Evolutionary conservation across 768 basidiomycete genomes (phyloP), one percentile per base, ranked within the genome.

Genomic region (Galerina sulciceps): DNA sequence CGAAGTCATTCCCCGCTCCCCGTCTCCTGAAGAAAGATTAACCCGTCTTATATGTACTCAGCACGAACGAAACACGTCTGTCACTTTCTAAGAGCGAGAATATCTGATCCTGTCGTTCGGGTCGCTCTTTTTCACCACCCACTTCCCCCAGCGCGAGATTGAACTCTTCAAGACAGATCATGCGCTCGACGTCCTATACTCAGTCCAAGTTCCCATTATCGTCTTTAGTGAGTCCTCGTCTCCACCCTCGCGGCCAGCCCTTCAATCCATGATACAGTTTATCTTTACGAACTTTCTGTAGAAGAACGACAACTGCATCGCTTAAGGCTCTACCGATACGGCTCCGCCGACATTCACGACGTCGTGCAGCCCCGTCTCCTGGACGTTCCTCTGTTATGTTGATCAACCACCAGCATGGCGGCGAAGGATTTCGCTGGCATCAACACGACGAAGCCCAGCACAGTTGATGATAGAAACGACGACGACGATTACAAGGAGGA

Each of bases 81-180:
- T 94, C 72, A 94, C 92, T 94, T 93, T 82, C 79, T 93, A 78
- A 94, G 93, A 87, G 92, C 83, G 79, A 65, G 80, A 71, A 64
- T 67, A 69, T 70, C 62, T 58, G 11, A 13, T 40, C 36, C 36
- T 57, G 45, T 51, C 53, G 48, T 53, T 31, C 52, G 51, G 61
- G 54, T 62, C 51, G 53, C 53, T 45, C 66, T 59, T 64, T 0
- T 8, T 31, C 2, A 8, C 26, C 53, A 22, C 50, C 48, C 55
- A 22, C 49, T 22, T 45, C 52, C 40, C 34, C 57, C 76, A 93
- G 92, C 85, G 92, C 66, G 93, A 93, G 80, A 91, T 91, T 59
- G 92, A 91, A 4, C 86, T 94, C 62, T 93, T 94, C 87, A 93
- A 93, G 75, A 93, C 93, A 69, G 91, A 92, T 0, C 93, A 93